Base-by-base conservation (phyloP, 495 filamentous ascomycete genomes). In the Lophiostoma macrostomum region DNA sequence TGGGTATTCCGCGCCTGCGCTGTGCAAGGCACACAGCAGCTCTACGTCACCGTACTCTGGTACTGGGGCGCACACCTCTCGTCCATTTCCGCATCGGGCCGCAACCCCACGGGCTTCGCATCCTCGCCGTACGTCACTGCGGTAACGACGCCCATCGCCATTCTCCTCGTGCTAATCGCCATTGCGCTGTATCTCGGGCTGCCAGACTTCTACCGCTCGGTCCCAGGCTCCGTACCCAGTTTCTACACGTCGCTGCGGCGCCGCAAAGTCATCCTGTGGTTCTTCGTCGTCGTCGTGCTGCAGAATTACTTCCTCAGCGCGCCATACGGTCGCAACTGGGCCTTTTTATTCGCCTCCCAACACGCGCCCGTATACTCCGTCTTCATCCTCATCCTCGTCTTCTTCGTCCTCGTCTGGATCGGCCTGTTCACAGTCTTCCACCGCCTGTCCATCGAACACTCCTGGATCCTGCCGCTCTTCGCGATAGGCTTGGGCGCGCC, bases 291-390 rank as follows among this genome's bases (percentile, higher is more conserved):
- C 46, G 77, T 85, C 54, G 63, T 85, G 58, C 64, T 86, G 20
- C 83, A 86, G 67, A 87, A 87, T 63, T 85, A 77, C 73, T 85
- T 73, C 70, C 77, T 86, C 25, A 75, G 76, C 14, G 69, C 78
- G 0, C 78, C 76, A 30, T 81, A 82, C 64, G 81, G 82, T 42
- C 76, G 80, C 34, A 82, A 78, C 63, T 85, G 82, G 81, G 63
- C 67, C 14, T 85, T 79, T 64, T 74, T 85, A 34, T 85, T 77
- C 70, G 67, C 68, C 6, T 73, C 75, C 32, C 60, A 74, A 30
- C 73, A 78, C 62, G 73, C 75, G 1, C 74, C 76, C 5, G 52
- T 71, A 16, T 85, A 79, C 77, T 64, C 69, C 18, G 70, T 84
- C 43, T 63, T 73, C 25, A 45, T 80, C 6, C 65, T 84, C 13